These are phyloP conservation scores for Panus rudis DNA, from an alignment of 768 basidiomycete genomes.

Conservation along the genomic window DNA sequence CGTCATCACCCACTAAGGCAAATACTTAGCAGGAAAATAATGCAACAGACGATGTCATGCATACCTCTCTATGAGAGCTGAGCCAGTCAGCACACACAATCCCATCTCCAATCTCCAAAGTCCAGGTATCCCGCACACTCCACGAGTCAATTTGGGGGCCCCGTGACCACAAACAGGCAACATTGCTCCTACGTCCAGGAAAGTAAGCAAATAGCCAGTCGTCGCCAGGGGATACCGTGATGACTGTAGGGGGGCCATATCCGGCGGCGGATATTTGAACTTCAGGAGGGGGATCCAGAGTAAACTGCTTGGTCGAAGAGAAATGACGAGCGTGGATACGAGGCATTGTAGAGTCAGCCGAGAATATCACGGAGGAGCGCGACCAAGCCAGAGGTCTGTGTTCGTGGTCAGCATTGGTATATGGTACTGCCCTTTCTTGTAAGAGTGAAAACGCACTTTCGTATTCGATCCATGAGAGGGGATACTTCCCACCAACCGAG, in stretches of 20 bases:
- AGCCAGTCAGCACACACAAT: constrained; percentile 62
- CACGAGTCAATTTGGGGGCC: constrained; percentile 56
- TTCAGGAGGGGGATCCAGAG: constrained; percentile 45
- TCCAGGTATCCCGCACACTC: constrained; percentile 52
- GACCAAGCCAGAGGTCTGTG: constrained; percentile 69
- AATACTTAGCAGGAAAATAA: neutral
- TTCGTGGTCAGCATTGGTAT: neutral
- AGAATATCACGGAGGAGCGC: constrained; percentile 58
- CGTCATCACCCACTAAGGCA: constrained; percentile 46
- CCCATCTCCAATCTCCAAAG: constrained; percentile 42
- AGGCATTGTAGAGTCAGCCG: constrained; percentile 58
- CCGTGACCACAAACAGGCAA: constrained; percentile 61
- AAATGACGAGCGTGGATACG: constrained; percentile 57
- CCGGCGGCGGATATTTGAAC: constrained; percentile 38
- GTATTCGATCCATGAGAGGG: constrained; percentile 50
- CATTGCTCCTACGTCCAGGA: constrained; percentile 46
- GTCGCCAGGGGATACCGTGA: constrained; percentile 52
- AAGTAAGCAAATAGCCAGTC: constrained; percentile 73
- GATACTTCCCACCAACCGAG: constrained; percentile 72
- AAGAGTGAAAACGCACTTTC: constrained; percentile 36
- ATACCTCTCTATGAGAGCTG: constrained; percentile 51
- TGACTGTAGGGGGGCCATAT: constrained; percentile 56
- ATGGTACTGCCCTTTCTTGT: too few relatives aligned
- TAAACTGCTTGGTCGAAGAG: constrained; percentile 62
- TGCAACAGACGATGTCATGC: constrained; percentile 5